phyloP scores from a whole-genome alignment of 176 grass and related monocot species.

The Aechmea fasciata region DNA sequence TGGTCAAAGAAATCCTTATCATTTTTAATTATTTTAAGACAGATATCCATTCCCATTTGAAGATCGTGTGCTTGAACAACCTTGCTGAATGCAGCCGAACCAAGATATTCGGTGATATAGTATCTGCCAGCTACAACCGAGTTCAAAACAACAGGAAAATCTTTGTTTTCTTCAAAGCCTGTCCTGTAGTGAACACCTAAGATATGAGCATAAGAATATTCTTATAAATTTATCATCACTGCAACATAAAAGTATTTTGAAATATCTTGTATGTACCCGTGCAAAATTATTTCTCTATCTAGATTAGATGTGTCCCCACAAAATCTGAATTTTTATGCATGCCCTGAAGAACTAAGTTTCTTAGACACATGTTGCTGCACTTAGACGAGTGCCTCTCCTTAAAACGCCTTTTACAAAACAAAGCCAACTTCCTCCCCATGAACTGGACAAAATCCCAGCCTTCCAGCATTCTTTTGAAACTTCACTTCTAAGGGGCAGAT shows the following conservation, averaged over 20 bases:
- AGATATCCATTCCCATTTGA: conserved; percentile 63
- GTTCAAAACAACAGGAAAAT: conserved; percentile 72
- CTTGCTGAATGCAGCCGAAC: conserved; percentile 93
- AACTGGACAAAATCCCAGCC: no score
- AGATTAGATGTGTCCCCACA: no score
- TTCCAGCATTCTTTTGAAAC: no score
- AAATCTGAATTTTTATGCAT: no score
- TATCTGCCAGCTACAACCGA: conserved; percentile 90
- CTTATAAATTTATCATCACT: conserved; percentile 17
- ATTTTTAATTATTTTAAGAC: conserved; percentile 98
- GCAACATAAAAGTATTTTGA: not conserved
- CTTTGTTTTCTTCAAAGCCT: conserved; percentile 97
- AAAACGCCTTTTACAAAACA: no score
- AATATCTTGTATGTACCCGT: no score
- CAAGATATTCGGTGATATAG: conserved; percentile 85
- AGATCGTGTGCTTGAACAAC: conserved; percentile 96
- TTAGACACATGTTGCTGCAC: no score
- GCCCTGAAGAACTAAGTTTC: no score
- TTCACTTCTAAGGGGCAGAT: no score
- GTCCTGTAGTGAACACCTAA: conserved; percentile 52
- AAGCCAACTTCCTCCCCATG: no score
- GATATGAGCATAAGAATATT: conserved; percentile 41
- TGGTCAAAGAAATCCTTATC: conserved; percentile 99
- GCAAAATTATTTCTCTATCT: no score
- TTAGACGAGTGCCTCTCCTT: no score